Percentiles rank a stretch among this genome's conserved stretches.
Evolutionary conservation across 106 monocot genomes (phyloP).

Genomic region (Iris macrosiphon): DNA sequence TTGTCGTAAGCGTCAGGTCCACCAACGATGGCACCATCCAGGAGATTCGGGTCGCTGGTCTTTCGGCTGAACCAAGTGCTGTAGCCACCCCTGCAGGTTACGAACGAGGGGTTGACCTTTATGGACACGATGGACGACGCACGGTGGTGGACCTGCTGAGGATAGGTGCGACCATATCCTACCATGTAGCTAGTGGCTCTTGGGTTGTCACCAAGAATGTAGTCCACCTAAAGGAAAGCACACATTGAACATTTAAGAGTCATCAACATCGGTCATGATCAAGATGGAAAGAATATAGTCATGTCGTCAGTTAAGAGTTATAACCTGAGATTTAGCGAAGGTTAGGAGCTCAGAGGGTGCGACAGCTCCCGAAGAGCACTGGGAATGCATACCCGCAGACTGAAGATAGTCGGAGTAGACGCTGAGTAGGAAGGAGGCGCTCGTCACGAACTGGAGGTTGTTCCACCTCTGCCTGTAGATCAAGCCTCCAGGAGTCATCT

Average conservation of each 20-base stretch:
- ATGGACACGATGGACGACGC: slow-evolving; percentile 83
- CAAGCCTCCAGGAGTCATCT: slow-evolving; percentile 73
- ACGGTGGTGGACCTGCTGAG: slow-evolving; percentile 90
- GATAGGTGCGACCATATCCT: slow-evolving; percentile 75
- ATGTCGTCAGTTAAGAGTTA: too few species aligned
- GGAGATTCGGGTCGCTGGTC: slow-evolving; percentile 68
- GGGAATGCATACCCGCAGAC: slow-evolving; percentile 15
- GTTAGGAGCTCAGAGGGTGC: slow-evolving; percentile 42
- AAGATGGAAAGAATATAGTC: neutral
- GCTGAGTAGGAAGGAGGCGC: slow-evolving; percentile 68
- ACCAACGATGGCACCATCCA: slow-evolving; percentile 84
- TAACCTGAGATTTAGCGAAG: slow-evolving; percentile 75
- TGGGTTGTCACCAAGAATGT: slow-evolving; percentile 88
- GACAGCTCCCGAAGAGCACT: slow-evolving; percentile 37
- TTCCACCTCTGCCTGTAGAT: slow-evolving; percentile 84
- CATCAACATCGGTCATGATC: too few species aligned
- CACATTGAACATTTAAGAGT: too few species aligned
- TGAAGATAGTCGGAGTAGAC: slow-evolving; percentile 79
- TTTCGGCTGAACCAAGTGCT: slow-evolving; percentile 55
- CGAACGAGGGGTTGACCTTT: slow-evolving; percentile 60
- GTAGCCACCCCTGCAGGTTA: slow-evolving; percentile 82
- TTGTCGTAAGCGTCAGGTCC: slow-evolving; percentile 83
- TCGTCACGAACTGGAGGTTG: slow-evolving; percentile 81
- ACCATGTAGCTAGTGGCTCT: slow-evolving; percentile 98
- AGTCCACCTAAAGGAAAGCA: slow-evolving; percentile 91